Base-by-base conservation (phyloP, 352 stramenopile species). In the Aphanomyces cochlioides region DNA sequence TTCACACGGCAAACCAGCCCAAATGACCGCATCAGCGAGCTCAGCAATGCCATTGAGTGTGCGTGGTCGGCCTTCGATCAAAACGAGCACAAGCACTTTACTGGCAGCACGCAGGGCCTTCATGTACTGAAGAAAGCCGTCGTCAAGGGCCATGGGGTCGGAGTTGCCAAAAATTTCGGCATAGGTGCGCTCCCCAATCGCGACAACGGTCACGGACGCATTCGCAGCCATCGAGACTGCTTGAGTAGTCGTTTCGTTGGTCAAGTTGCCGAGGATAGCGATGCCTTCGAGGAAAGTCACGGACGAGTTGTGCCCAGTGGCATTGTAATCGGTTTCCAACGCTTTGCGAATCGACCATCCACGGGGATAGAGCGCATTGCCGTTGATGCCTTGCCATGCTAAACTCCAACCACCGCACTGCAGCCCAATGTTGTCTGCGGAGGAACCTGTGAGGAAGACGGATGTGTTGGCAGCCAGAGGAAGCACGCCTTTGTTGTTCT, bases 281-380 rank as follows among this genome's bases (percentile, higher is more conserved):
- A 90, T 37, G 7, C 74, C 76, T 75, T 98, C 92, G 92, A 98
- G 98, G 1, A 90, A 83, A 0, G 91, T 91, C 67, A 94, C 79
- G 3, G 84, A 82, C 3, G 84, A 86, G 7, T 94, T 84, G 36
- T 87, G 79, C 21, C 93, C 86, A 15, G 88, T 87, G 1, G 59
- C 0, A 15, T 75, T 37, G 73, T 47, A 12, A 60, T 56, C 54
- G 47, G 47, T 66, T 53, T 77, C 56, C 37, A 84, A 47, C 1
- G 48, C 78, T n/a, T 79, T 21, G 7, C 66, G 69, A n/a, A 84
- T 67, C 5, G 78, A 79, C 15, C 64, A 66, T 8, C 78, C 77
- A 38, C 82, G 67, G 12, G 72, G 38, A 45, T 81, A 84, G 54
- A 75, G 28, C 28, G 74, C 56, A 37, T 78, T 77, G 58, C 75